Percentiles rank a stretch among this genome's conserved stretches.
Evolutionary conservation across 352 stramenopile species (phyloP).

Genomic region (Thalassiosira livingstoniorum): DNA sequence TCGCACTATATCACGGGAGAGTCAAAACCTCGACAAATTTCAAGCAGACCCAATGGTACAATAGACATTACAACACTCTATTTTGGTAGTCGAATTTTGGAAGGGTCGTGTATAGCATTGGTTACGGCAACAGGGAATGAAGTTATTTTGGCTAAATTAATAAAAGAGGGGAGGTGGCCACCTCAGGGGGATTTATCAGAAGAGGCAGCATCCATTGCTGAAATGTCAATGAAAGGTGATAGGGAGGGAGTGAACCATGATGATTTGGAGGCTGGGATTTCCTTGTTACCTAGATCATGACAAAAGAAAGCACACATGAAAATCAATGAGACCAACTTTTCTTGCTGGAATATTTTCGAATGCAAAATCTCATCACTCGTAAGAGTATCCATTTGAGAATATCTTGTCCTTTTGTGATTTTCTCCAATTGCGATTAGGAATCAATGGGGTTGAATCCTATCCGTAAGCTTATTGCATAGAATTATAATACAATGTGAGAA

Average conservation of each 20-base stretch:
- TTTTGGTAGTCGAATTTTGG: constrained; percentile 71
- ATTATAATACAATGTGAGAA: no score
- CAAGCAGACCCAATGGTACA: constrained; percentile 28
- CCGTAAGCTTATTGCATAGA: no score
- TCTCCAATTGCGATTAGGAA: no score
- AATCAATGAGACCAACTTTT: background rate
- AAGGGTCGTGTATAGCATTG: constrained; percentile 69
- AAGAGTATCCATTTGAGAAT: background rate
- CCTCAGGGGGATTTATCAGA: constrained; percentile 54
- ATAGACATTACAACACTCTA: constrained; percentile 50
- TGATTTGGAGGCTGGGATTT: constrained; percentile 36
- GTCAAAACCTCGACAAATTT: constrained; percentile 57
- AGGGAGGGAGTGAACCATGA: constrained; percentile 22
- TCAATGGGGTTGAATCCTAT: no score
- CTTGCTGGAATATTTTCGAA: background rate
- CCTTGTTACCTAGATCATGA: constrained; percentile 29
- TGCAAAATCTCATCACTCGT: background rate
- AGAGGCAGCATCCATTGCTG: constrained; percentile 20
- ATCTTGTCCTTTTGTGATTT: no score
- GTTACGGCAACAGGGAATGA: constrained; percentile 67
- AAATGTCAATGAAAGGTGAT: background rate
- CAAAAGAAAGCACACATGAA: background rate
- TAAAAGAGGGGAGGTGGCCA: constrained; percentile 71
- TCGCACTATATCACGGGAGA: constrained; percentile 67
- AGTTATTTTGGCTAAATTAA: constrained; percentile 70